A percentile compares a stretch with the other conserved stretches of the same genome.
These are phyloP conservation scores for Pleurotus pulmonarius DNA, from an alignment of 768 basidiomycete genomes.

Conservation along the genomic window DNA sequence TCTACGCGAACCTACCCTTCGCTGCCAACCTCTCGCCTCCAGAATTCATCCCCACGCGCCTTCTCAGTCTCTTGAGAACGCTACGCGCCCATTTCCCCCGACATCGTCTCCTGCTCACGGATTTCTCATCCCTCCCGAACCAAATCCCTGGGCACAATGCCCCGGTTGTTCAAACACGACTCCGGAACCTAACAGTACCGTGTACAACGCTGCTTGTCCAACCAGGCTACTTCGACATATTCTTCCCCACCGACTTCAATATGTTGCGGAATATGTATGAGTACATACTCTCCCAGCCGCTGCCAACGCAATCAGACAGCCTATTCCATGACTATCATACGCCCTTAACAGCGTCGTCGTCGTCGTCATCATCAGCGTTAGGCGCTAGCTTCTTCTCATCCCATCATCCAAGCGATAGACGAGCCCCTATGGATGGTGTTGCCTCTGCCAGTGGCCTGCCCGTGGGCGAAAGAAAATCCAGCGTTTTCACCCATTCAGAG, in stretches of 20 bases:
- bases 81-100: constrained; percentile 83
- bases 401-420: constrained; percentile 49
- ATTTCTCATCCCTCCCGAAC: constrained; percentile 88
- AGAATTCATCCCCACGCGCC: constrained; percentile 91
- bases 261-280: constrained; percentile 89
- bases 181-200: constrained; percentile 80
- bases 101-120: constrained; percentile 91
- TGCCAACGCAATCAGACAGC: constrained; percentile 20
- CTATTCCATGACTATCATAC: constrained; percentile 37
- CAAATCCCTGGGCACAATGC: constrained; percentile 72
- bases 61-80: constrained; percentile 78
- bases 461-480: constrained; percentile 76
- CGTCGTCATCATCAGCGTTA: constrained; percentile 36
- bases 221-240: constrained; percentile 97
- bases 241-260: constrained; percentile 93
- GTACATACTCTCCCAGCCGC: constrained; percentile 64
- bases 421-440: constrained; percentile 67
- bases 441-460: constrained; percentile 72
- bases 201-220: constrained; percentile 88
- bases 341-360: constrained; percentile 47
- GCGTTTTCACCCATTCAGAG: constrained; percentile 83
- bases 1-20: constrained; percentile 77
- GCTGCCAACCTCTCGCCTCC: constrained; percentile 83
- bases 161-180: constrained; percentile 95
- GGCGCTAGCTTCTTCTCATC: constrained; percentile 74